Conservation (phyloP, 495 filamentous ascomycete species). For the Penicillium waksmanii region DNA sequence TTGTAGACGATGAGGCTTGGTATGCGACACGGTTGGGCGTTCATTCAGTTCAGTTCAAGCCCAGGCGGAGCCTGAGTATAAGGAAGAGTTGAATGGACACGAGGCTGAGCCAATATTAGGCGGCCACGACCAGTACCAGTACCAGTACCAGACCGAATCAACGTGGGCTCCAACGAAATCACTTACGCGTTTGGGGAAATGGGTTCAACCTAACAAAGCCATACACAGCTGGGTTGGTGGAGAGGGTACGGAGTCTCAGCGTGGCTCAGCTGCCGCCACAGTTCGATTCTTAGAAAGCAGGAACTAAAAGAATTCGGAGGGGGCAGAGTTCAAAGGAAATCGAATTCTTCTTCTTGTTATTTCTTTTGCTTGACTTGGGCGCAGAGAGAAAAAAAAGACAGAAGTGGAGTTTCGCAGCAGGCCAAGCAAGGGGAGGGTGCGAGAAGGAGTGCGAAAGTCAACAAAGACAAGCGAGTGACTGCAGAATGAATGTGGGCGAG, state of each 20-base stretch:
- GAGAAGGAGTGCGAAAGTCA: conserved; percentile 4
- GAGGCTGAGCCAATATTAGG: not conserved
- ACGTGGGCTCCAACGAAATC: not conserved
- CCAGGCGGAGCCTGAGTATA: not conserved
- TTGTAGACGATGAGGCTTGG: not conserved
- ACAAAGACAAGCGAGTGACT: conserved; percentile 2
- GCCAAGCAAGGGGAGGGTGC: conserved; percentile 10
- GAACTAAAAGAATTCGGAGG: not conserved
- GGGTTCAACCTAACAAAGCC: conserved; percentile 1
- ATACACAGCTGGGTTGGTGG: conserved; percentile 1
- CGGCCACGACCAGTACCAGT: not conserved
- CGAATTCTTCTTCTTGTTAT: not conserved
- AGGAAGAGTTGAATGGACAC: not conserved
- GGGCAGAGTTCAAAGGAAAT: conserved; percentile 1
- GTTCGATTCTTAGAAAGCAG: conserved; percentile 4
- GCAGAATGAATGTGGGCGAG: conserved; percentile 3
- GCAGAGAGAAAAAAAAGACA: not conserved
- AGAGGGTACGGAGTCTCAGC: not conserved
- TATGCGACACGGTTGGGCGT: not conserved
- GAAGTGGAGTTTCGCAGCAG: conserved; percentile 7
- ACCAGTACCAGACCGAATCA: not conserved
- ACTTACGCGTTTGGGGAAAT: conserved; percentile 5
- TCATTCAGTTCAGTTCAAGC: not conserved
- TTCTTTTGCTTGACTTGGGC: not conserved
- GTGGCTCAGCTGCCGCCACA: conserved; percentile 8